A percentile compares a stretch with the other conserved stretches of the same genome.
phyloP scores from a whole-genome alignment of 2,329 filamentous ascomycete genomes.

The Ascochyta lentis region DNA sequence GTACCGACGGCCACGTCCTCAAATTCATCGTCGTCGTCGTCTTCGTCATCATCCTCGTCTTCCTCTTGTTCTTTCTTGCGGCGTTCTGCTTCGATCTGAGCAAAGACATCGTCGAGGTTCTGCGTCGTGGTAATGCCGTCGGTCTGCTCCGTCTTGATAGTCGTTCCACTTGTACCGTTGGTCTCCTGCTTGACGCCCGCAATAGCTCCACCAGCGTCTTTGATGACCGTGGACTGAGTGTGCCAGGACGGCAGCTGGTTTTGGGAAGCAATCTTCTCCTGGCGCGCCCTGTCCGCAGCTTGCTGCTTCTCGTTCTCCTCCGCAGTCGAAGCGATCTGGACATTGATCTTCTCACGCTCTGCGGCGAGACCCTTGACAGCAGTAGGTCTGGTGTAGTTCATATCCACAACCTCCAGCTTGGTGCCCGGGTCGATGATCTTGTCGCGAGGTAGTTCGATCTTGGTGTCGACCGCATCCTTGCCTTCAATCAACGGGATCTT shows the following conservation, averaged over 20 bases:
- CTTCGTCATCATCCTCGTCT: slow-evolving; percentile 50
- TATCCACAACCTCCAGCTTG: slow-evolving; percentile 65
- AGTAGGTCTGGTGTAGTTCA: slow-evolving; percentile 63
- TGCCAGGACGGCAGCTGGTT: slow-evolving; percentile 77
- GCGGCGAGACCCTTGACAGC: slow-evolving; percentile 73
- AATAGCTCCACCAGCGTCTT: slow-evolving; percentile 48
- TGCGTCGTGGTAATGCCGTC: slow-evolving; percentile 60
- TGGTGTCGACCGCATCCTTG: slow-evolving; percentile 69
- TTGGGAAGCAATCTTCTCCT: slow-evolving; percentile 70
- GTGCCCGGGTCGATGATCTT: slow-evolving; percentile 69
- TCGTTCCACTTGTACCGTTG: slow-evolving; percentile 43
- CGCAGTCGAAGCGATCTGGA: slow-evolving; percentile 71
- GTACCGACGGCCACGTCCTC: slow-evolving; percentile 47
- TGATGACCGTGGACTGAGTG: slow-evolving; percentile 69
- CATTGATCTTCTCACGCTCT: slow-evolving; percentile 71
- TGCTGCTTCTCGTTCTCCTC: slow-evolving; percentile 72
- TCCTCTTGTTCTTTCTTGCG: slow-evolving; percentile 52
- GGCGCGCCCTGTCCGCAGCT: slow-evolving; percentile 68
- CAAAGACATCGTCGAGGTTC: slow-evolving; percentile 71
- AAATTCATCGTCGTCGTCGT: slow-evolving; percentile 57
- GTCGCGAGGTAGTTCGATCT: slow-evolving; percentile 70
- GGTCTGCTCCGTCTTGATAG: slow-evolving; percentile 53
- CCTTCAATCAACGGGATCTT: slow-evolving; percentile 76
- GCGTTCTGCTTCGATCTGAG: slow-evolving; percentile 66
- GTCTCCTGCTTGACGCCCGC: slow-evolving; percentile 47